Percentiles rank a stretch among this genome's conserved stretches.
Conservation (phyloP, 2,329 filamentous ascomycete genomes). For the Colletotrichum nymphaeae region DNA sequence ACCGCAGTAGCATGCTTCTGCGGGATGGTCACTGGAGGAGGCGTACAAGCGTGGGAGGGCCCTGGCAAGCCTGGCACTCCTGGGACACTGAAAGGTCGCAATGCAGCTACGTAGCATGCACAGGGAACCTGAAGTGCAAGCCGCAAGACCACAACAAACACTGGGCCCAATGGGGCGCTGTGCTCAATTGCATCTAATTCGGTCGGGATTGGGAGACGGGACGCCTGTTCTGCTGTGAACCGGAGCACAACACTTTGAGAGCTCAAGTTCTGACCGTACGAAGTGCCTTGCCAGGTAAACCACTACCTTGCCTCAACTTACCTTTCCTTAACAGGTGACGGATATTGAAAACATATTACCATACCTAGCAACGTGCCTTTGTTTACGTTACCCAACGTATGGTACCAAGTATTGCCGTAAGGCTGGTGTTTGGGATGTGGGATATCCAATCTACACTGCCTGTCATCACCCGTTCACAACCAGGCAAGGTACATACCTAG, state of each 20-base stretch:
- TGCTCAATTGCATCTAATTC: background rate
- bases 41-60: background rate
- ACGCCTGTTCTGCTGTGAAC: slow-evolving; percentile 17
- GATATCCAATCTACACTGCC: background rate
- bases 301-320: background rate
- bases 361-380: background rate
- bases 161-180: slow-evolving; percentile 7
- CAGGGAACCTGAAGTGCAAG: background rate
- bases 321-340: background rate
- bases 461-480: background rate
- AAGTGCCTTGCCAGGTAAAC: background rate
- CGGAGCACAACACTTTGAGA: background rate
- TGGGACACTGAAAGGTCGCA: background rate
- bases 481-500: background rate
- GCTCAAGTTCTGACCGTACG: background rate
- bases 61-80: background rate
- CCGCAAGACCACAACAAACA: slow-evolving; percentile 10
- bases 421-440: background rate
- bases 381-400: background rate
- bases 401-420: background rate
- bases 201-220: background rate
- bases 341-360: background rate
- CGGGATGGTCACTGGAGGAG: background rate
- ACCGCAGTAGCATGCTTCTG: background rate
- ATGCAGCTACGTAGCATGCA: background rate